Percentiles rank a stretch among this genome's conserved stretches.
These are phyloP conservation scores for Musa schizocarpa DNA, from an alignment of 176 grass and related monocot genomes.

Conservation along the genomic window DNA sequence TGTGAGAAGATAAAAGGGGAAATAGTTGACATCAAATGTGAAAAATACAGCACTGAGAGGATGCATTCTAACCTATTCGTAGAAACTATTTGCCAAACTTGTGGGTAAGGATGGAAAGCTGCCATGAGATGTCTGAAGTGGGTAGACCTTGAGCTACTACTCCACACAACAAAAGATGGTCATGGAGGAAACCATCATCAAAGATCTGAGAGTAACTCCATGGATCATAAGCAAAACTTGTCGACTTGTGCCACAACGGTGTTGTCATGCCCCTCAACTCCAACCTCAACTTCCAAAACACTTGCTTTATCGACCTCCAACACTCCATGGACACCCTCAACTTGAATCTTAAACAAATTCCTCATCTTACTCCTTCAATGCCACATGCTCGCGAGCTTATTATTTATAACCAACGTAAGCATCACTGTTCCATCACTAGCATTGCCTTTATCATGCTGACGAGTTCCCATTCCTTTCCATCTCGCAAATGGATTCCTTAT, in stretches of 20 bases:
- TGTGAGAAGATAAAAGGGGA: no score
- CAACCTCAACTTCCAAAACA: slow-evolving; percentile 24
- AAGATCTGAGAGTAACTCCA: slow-evolving; percentile 36
- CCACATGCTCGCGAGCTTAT: neutral
- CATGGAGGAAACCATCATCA: slow-evolving; percentile 17
- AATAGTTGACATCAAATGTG: no score
- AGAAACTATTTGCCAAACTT: no score
- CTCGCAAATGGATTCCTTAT: no score
- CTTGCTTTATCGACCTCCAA: slow-evolving; percentile 10
- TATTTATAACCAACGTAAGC: neutral
- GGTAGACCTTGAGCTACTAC: no score
- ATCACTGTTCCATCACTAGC: no score
- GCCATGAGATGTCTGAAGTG: no score
- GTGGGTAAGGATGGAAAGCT: no score
- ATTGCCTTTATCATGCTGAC: neutral
- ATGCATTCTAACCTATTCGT: no score
- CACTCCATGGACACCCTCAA: neutral
- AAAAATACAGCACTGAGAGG: no score
- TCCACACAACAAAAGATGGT: no score
- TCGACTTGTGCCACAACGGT: neutral
- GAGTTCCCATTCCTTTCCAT: neutral
- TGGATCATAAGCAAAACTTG: slow-evolving; percentile 18
- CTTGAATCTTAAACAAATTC: no score
- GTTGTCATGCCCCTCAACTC: neutral
- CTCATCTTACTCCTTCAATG: neutral